Conservation (phyloP, 164 flowering plant genomes). For the Stephania cephalantha region DNA sequence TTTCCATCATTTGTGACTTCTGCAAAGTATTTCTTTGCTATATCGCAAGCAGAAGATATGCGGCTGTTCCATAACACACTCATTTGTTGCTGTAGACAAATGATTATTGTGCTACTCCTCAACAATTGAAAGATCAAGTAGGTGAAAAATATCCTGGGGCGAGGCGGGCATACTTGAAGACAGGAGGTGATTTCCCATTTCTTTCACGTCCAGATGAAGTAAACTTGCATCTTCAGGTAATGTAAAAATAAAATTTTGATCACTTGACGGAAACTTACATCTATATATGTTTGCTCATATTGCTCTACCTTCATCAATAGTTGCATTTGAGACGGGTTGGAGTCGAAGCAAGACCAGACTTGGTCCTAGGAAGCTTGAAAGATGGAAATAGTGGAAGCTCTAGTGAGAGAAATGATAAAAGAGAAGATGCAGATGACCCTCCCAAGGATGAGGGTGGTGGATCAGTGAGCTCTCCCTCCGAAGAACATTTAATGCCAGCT, state of each 20-base stretch:
- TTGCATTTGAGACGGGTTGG: constrained; percentile 87
- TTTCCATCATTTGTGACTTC: not conserved
- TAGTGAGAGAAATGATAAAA: constrained; percentile 36
- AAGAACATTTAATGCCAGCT: constrained; percentile 32
- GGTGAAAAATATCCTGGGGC: constrained; percentile 89
- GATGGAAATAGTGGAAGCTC: constrained; percentile 44
- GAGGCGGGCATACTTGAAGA: constrained; percentile 71
- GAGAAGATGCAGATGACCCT: constrained; percentile 33
- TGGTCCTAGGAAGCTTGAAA: constrained; percentile 41
- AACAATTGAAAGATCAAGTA: constrained; percentile 78
- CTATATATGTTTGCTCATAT: not conserved
- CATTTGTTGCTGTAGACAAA: constrained; percentile 57
- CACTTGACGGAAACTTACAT: not conserved
- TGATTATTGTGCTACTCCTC: constrained; percentile 88
- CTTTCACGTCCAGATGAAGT: constrained; percentile 99
- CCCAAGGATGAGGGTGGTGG: constrained; percentile 32
- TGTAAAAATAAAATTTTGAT: not conserved
- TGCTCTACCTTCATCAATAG: constrained; percentile 30
- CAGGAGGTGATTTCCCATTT: constrained; percentile 96
- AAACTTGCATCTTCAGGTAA: constrained; percentile 95
- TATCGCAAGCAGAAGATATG: not conserved
- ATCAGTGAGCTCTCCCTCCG: constrained; percentile 25
- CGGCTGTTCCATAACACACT: not conserved
- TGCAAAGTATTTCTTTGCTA: not conserved
- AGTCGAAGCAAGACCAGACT: constrained; percentile 70